phyloP scores from a whole-genome alignment of 768 basidiomycete species.

The Steccherinum ochraceum region DNA sequence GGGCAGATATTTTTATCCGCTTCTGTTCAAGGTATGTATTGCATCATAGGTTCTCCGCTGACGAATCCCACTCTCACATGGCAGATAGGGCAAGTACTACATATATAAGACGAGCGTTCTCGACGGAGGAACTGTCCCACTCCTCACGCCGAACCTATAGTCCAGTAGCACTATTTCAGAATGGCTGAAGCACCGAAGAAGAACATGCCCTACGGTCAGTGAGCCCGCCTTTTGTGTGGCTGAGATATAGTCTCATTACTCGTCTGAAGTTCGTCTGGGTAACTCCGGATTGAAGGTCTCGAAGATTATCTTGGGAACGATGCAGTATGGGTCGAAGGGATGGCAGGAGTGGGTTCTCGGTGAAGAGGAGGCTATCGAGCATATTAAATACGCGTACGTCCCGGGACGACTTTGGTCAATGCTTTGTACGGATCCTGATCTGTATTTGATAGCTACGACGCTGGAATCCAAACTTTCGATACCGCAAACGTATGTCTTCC shows the following conservation, averaged over 20 bases:
- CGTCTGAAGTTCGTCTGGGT: slow-evolving; percentile 38
- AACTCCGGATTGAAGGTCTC: slow-evolving; percentile 35
- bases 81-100: no score
- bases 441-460: slow-evolving; percentile 26
- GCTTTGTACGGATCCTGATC: no score
- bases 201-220: slow-evolving; percentile 13
- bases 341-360: slow-evolving; percentile 32
- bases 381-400: slow-evolving; percentile 37
- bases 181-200: not conserved
- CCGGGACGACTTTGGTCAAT: not conserved
- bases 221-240: not conserved
- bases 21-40: no score
- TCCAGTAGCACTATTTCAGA: no score
- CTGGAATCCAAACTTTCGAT: slow-evolving; percentile 36
- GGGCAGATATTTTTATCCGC: no score
- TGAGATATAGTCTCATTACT: not conserved
- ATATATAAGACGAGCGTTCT: no score
- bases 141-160: no score
- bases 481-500: slow-evolving; percentile 24
- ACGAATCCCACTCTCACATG: no score
- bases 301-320: slow-evolving; percentile 27
- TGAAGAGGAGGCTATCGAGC: slow-evolving; percentile 27
- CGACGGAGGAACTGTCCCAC: no score
- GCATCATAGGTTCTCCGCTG: no score
- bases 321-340: slow-evolving; percentile 13